Base-by-base conservation (phyloP, 768 basidiomycete genomes). In the Mrakia blollopis region DNA sequence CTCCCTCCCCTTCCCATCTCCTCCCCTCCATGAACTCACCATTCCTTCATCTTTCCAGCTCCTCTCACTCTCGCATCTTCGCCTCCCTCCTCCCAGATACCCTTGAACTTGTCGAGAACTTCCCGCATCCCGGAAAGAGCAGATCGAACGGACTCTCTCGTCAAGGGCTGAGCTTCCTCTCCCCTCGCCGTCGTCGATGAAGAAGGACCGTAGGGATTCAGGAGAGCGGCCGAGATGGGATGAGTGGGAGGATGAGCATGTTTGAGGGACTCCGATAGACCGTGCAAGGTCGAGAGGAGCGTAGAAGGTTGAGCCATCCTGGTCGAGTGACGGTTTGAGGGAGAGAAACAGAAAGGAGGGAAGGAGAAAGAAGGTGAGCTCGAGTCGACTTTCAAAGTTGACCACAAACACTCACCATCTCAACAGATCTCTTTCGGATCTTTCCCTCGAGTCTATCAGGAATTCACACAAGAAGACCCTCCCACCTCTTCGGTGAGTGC, bases 1-100 rank as follows among this genome's bases (percentile, higher is more conserved):
- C 8, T 41, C 9, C 39, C 37, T 35, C 16, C 35, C 18, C 39
- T 30, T n/a, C 65, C 35, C 65, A 28, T n/a, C 57, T 57, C 54
- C 23, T 63, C 35, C 5, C 30, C 16, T 39, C 23, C 11, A 3
- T 5, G 18, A 1, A 72, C 72, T 39, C n/a, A 72, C 72, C 72
- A 72, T 39, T 72, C 72, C 72, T 72, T 72, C 72, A 72, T 72
- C 32, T 57, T 39, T 2, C 72, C 72, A 9, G 72, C 72, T 72
- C 54, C 72, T 37, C 72, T 32, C 5, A 72, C 54, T 54, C 72
- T 72, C 1, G 47, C 72, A 13, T 72, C 72, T 14, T 72, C 72
- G 8, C 72, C 72, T 25, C 52, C 72, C 39, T 72, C 72, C 2
- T 72, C 72, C 72, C 72, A 72, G 2, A 72, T 57, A 3, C 30